Conservation (phyloP, 305 asterid species). For the Solanum chacoense region DNA sequence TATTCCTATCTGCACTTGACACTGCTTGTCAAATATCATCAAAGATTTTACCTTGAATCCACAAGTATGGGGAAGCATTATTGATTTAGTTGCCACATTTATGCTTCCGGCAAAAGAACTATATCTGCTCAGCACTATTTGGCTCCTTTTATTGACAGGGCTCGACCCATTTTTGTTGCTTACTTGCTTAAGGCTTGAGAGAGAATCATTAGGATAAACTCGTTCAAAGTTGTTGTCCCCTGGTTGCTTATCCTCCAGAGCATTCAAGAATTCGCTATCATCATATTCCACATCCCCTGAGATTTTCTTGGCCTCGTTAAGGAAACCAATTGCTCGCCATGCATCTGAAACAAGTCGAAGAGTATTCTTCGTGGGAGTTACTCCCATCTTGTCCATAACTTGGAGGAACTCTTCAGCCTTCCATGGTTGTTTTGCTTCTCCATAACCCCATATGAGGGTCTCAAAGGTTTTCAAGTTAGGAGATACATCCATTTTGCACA, state of each 20-base stretch:
- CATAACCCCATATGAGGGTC: slow-evolving; percentile 90
- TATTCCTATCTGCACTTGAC: slow-evolving; percentile 19
- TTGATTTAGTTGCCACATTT: slow-evolving; percentile 21
- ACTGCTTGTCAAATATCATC: slow-evolving; percentile 15
- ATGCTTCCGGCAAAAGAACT: slow-evolving; percentile 19
- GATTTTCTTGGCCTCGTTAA: slow-evolving; percentile 53
- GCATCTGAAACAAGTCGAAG: slow-evolving; percentile 79
- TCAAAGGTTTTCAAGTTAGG: slow-evolving; percentile 78
- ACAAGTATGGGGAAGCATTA: slow-evolving; percentile 16
- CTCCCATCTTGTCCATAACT: slow-evolving; percentile 47
- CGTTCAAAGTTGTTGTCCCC: slow-evolving; percentile 12
- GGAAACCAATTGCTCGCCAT: slow-evolving; percentile 70
- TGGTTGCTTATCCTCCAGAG: background rate
- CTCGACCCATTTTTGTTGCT: slow-evolving; percentile 21
- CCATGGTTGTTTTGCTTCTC: slow-evolving; percentile 89
- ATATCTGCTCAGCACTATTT: slow-evolving; percentile 28
- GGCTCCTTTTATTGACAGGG: slow-evolving; percentile 18
- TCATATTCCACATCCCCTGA: slow-evolving; percentile 15
- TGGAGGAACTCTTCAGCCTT: slow-evolving; percentile 66
- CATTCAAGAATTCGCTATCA: background rate
- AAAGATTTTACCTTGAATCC: slow-evolving; percentile 20
- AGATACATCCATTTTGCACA: slow-evolving; percentile 50
- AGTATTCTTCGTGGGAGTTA: slow-evolving; percentile 43
- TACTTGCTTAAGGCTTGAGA: slow-evolving; percentile 12
- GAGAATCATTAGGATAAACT: slow-evolving; percentile 13